Percentiles rank a stretch among this genome's conserved stretches.
Conservation (phyloP, 805 yeast species). For the Wickerhamiella kurtzmanii region DNA sequence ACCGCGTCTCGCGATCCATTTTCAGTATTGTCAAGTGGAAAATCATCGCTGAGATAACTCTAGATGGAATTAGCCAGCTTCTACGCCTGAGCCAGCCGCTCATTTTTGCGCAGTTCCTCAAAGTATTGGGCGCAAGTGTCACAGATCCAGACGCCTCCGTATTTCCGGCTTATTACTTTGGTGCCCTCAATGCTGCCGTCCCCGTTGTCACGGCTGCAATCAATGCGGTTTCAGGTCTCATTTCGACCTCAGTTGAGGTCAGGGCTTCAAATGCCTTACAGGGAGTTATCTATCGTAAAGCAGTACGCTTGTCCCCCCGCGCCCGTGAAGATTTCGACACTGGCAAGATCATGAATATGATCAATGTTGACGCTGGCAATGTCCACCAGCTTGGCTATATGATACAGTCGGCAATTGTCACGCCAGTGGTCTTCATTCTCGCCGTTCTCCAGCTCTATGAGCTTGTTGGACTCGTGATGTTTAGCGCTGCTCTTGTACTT, state of each 20-base stretch:
- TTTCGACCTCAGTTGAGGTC: constrained; percentile 2
- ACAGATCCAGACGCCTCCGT: background rate
- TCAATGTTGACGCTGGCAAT: constrained; percentile 60
- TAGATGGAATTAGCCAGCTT: background rate
- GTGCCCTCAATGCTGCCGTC: constrained; percentile 2
- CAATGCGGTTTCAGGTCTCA: background rate
- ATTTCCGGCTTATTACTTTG: constrained; percentile 5
- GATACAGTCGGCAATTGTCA: constrained; percentile 77
- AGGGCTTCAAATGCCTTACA: constrained; percentile 29
- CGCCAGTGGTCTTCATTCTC: constrained; percentile 75
- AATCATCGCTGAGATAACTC: background rate
- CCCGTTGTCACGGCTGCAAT: constrained; percentile 6
- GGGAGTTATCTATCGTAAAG: constrained; percentile 52
- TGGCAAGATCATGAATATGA: constrained; percentile 68
- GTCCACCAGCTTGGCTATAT: constrained; percentile 58
- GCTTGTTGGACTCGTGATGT: constrained; percentile 68
- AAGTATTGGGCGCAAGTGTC: background rate
- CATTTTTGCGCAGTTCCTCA: background rate
- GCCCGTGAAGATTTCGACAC: constrained; percentile 47
- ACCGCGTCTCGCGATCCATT: background rate
- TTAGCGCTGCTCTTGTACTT: constrained; percentile 75
- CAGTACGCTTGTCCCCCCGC: constrained; percentile 42
- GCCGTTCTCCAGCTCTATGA: constrained; percentile 66
- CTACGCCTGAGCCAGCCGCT: background rate
- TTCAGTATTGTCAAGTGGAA: background rate